Conservation (phyloP, 495 filamentous ascomycete genomes). For the Lophiotrema nucula region DNA sequence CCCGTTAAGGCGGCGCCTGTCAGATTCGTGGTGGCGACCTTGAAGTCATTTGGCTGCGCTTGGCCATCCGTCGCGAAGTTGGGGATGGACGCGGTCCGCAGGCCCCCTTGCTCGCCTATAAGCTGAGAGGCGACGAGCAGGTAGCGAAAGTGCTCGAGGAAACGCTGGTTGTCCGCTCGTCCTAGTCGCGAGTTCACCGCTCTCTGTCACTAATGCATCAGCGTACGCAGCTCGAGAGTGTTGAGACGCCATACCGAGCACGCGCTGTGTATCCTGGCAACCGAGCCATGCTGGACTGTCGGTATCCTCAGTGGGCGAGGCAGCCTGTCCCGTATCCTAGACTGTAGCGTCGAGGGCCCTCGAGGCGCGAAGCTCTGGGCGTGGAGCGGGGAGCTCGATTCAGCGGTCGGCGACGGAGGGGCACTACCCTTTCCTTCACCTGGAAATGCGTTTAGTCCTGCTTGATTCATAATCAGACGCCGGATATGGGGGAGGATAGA, state of each 20-base stretch:
- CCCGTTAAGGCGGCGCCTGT: conserved; percentile 54
- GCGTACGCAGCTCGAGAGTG: conserved; percentile 18
- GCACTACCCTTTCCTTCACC: conserved; percentile 27
- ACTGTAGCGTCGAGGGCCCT: conserved; percentile 65
- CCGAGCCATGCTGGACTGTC: conserved; percentile 49
- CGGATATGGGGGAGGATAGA: conserved; percentile 43
- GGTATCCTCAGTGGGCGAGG: conserved; percentile 61
- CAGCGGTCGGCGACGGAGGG: conserved; percentile 12
- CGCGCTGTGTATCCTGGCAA: conserved; percentile 55
- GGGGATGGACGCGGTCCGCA: conserved; percentile 17
- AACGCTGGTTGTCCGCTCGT: conserved; percentile 76
- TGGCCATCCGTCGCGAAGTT: conserved; percentile 35
- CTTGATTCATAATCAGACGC: background rate
- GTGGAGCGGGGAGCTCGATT: conserved; percentile 1
- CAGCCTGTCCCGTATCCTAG: conserved; percentile 64
- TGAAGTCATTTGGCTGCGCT: conserved; percentile 32
- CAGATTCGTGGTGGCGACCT: conserved; percentile 38
- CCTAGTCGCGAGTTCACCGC: conserved; percentile 75
- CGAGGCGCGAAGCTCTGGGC: conserved; percentile 64
- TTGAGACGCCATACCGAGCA: conserved; percentile 54
- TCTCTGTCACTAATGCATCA: conserved; percentile 39
- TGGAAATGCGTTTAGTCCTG: conserved; percentile 15
- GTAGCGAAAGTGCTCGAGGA: conserved; percentile 94
- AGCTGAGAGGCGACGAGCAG: conserved; percentile 93
- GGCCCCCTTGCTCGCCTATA: conserved; percentile 56